phyloP scores from a whole-genome alignment of 1,284 basidiomycete species.

The Xanthoconium separans region DNA sequence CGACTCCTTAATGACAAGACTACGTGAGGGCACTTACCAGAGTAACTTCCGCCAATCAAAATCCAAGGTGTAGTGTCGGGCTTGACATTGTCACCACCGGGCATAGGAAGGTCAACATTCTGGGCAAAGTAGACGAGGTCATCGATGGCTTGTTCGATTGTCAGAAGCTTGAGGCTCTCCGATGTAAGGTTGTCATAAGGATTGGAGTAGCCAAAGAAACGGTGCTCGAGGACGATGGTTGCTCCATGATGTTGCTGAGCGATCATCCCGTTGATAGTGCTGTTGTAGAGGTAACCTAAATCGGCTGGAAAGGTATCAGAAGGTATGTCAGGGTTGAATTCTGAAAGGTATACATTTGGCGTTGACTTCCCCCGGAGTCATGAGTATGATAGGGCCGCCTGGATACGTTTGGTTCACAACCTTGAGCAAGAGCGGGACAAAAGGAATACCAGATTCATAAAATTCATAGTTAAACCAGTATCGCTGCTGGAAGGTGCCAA shows the following conservation, averaged over 20 bases:
- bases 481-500: constrained; percentile 77
- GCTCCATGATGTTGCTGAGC: constrained; percentile 66
- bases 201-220: constrained; percentile 53
- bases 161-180: constrained; percentile 56
- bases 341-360: constrained; percentile 38
- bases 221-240: constrained; percentile 59
- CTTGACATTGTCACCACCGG: constrained; percentile 55
- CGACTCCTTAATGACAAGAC: not conserved
- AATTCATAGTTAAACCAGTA: constrained; percentile 67
- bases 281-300: constrained; percentile 59
- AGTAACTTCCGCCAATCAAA: constrained; percentile 67
- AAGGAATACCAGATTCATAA: constrained; percentile 49
- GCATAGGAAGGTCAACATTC: constrained; percentile 65
- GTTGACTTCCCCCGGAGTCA: constrained; percentile 48
- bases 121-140: constrained; percentile 70
- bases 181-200: constrained; percentile 63
- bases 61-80: constrained; percentile 67
- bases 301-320: constrained; percentile 46
- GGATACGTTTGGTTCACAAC: not conserved
- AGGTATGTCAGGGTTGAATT: constrained; percentile 30
- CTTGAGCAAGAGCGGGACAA: not conserved
- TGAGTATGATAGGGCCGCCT: constrained; percentile 70
- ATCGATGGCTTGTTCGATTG: constrained; percentile 70
- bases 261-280: constrained; percentile 62
- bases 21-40: constrained; percentile 36